Evolutionary conservation across 2,329 filamentous ascomycete genomes (phyloP), one percentile per base, ranked within the genome.

Genomic region (Diaporthe caulivora): DNA sequence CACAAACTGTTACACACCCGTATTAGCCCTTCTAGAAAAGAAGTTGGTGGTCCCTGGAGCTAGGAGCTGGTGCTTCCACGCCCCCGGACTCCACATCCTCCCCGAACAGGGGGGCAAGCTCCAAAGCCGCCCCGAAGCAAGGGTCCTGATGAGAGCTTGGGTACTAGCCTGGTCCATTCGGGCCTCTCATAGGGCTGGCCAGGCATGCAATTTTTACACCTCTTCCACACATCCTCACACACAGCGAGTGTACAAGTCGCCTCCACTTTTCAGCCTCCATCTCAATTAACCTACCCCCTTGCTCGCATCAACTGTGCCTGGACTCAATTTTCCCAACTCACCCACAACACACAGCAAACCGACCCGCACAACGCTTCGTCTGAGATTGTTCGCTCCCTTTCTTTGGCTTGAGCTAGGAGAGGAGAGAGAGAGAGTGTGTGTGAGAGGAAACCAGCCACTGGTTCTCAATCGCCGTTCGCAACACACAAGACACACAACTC

Each of bases 211-310:
- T 60, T 47, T 47, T 42, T 9, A 70, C 37, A 13, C 29, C 60
- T 40, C 13, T 17, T 44, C n/a, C 34, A 5, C 18, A 10, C 37
- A 40, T 10, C 8, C 37, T 10, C 37, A 34, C 26, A 8, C 51
- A 40, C 37, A 8, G 24, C 51, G 51, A 31, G 24, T 24, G 1
- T 58, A 40, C 67, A 70, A n/a, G 15, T 3, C 31, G 15, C 68
- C 68, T 70, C 55, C 68, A 44, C 51, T 55, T 55, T 58, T 70
- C 68, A 70, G 53, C 68, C 55, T 58, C 51, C 53, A 42, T 60
- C 29, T 17, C 34, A 9, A 34, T 40, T 10, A 13, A 40, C 37
- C 53, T n/a, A n/a, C n/a, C 2, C 24, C 26, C 26, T 34, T 51
- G 42, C 26, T 49, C 60, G 6, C 17, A 34, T 29, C 18, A n/a